phyloP scores from a whole-genome alignment of 805 yeast species.

The Candida silvatica region DNA sequence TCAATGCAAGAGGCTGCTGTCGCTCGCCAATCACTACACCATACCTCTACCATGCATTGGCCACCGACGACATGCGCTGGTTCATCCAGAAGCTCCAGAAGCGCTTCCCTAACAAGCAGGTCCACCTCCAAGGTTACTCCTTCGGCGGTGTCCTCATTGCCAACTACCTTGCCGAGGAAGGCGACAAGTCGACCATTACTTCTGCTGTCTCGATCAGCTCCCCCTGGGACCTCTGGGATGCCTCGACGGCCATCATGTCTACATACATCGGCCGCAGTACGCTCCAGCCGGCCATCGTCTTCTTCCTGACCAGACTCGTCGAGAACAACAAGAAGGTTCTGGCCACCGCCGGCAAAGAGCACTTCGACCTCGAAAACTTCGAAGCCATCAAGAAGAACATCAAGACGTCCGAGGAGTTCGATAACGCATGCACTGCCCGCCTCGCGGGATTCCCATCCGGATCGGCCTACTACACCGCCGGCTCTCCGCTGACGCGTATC shows the following conservation, averaged over 20 bases:
- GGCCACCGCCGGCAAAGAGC: slow-evolving; percentile 20
- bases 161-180: slow-evolving; percentile 66
- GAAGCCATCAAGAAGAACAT: slow-evolving; percentile 28
- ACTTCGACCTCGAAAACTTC: slow-evolving; percentile 16
- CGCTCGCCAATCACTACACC: slow-evolving; percentile 66
- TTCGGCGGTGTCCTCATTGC: slow-evolving; percentile 62
- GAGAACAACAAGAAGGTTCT: slow-evolving; percentile 34
- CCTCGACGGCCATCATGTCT: slow-evolving; percentile 34
- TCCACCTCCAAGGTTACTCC: slow-evolving; percentile 63
- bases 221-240: slow-evolving; percentile 66
- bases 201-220: slow-evolving; percentile 55
- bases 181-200: slow-evolving; percentile 39
- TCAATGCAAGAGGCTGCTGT: slow-evolving; percentile 73
- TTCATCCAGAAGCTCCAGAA: slow-evolving; percentile 40
- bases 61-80: slow-evolving; percentile 62
- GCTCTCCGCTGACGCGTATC: slow-evolving; percentile 51
- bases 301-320: slow-evolving; percentile 32
- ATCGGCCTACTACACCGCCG: slow-evolving; percentile 54
- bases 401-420: slow-evolving; percentile 46
- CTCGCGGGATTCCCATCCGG: slow-evolving; percentile 57
- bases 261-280: slow-evolving; percentile 31
- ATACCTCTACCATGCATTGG: slow-evolving; percentile 54
- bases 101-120: slow-evolving; percentile 51
- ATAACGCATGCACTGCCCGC: slow-evolving; percentile 50
- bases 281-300: slow-evolving; percentile 33